Base-by-base conservation (phyloP, 2,329 filamentous ascomycete species). In the Sphaerulina vaccinii region DNA sequence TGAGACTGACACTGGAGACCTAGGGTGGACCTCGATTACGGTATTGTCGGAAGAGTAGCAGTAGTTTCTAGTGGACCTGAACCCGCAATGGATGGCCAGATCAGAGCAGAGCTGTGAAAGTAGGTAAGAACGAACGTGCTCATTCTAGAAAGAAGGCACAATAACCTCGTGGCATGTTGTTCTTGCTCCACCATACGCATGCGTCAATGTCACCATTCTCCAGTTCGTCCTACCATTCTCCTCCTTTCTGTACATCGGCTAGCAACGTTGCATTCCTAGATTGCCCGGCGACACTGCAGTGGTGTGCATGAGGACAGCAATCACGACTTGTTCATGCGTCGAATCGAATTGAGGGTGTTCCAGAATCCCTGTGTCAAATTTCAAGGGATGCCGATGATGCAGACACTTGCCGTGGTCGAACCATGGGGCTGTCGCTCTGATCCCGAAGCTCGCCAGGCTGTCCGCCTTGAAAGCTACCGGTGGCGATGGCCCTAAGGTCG, bases 281-380 rank as follows among this genome's bases (percentile, higher is more conserved):
- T n/a, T n/a, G 5, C 32, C 13, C 16, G 32, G 32, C 32, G 32
- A 35, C 13, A 32, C 7, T 13, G 7, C 27, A 32, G 27, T 35
- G 5, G 32, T 35, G 16, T 35, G 32, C 6, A n/a, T 35, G 11
- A 35, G 13, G 15, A 16, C 18, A 38, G 38, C 15, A 27, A 35
- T 15, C 16, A 16, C 29, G n/a, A 35, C 29, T 5, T n/a, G 16
- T 15, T 35, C 15, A 11, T 21, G 15, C 43, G 27, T 15, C 43
- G n/a, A n/a, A 38, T 47, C 23, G 21, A 47, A n/a, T n/a, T n/a
- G n/a, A 19, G 29, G 24, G 32, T 24, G 44, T 47, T 47, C 44
- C 44, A 47, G 33, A 38, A 45, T 38, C 44, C 44, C 44, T 38
- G 44, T 38, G 22, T 27, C 44, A 10, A 47, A 47, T 35, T n/a